Evolutionary conservation across 768 basidiomycete genomes (phyloP).

Genomic region (Suillus occidentalis): DNA sequence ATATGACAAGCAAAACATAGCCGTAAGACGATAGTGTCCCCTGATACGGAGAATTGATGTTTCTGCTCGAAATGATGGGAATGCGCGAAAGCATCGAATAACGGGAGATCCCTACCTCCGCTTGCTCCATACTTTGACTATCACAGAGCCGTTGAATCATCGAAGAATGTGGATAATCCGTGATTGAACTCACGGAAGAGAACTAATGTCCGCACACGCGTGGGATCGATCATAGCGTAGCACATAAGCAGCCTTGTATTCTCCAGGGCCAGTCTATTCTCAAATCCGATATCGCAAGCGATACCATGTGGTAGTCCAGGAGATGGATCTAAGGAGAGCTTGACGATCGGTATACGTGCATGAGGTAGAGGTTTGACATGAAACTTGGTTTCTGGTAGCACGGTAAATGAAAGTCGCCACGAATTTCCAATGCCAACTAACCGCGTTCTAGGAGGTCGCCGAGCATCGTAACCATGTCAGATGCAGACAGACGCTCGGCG

Average conservation of each 20-base stretch:
- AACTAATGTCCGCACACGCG: slow-evolving; percentile 90
- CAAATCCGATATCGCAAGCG: slow-evolving; percentile 98
- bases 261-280: slow-evolving; percentile 94
- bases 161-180: slow-evolving; percentile 11
- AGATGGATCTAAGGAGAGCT: slow-evolving; percentile 88
- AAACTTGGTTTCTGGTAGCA: slow-evolving; percentile 82
- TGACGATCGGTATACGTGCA: slow-evolving; percentile 98
- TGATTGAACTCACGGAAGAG: slow-evolving; percentile 80
- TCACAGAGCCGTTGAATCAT: slow-evolving; percentile 12
- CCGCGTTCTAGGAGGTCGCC: slow-evolving; percentile 93
- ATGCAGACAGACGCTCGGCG: slow-evolving; percentile 71
- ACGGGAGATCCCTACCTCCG: slow-evolving; percentile 53
- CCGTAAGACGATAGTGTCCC: slow-evolving; percentile 97
- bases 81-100: slow-evolving; percentile 1
- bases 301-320: slow-evolving; percentile 82
- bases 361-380: slow-evolving; percentile 95
- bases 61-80: slow-evolving; percentile 44
- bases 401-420: slow-evolving; percentile 14
- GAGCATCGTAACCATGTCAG: slow-evolving; percentile 91
- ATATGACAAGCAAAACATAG: slow-evolving; percentile 96
- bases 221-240: slow-evolving; percentile 96
- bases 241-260: slow-evolving; percentile 96
- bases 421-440: slow-evolving; percentile 39
- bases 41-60: slow-evolving; percentile 98
- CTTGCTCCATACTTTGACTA: slow-evolving; percentile 99